Conservation (phyloP, 106 monocot species). For the Phalaenopsis aphrodite region DNA sequence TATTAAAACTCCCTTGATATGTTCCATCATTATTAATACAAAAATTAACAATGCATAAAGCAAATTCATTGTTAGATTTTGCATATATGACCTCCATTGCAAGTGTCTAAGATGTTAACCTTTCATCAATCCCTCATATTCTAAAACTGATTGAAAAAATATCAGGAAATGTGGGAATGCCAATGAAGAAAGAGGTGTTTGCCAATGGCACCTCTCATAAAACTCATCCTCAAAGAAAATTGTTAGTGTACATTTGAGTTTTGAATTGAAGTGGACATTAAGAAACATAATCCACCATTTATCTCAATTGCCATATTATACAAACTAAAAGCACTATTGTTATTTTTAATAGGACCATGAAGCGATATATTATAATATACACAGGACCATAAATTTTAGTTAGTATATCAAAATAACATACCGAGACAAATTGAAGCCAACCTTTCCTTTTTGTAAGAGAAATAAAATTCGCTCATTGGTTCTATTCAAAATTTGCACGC, state of each 20-base stretch:
- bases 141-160: too few species aligned
- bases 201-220: neutral
- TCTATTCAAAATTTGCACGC: neutral
- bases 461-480: neutral
- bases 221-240: neutral
- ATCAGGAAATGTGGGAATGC: too few species aligned
- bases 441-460: neutral
- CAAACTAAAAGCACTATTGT: neutral
- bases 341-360: neutral
- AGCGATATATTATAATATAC: neutral
- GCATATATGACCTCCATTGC: too few species aligned
- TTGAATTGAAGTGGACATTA: neutral
- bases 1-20: too few species aligned
- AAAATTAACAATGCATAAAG: too few species aligned
- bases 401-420: too few species aligned
- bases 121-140: too few species aligned
- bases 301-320: neutral
- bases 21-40: too few species aligned
- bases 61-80: too few species aligned
- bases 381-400: too few species aligned
- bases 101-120: too few species aligned
- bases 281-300: neutral
- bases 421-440: neutral
- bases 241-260: neutral
- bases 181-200: neutral